A percentile compares a stretch with the other conserved stretches of the same genome.
Conservation (phyloP, 2,329 filamentous ascomycete species). For the Claviceps sp. region DNA sequence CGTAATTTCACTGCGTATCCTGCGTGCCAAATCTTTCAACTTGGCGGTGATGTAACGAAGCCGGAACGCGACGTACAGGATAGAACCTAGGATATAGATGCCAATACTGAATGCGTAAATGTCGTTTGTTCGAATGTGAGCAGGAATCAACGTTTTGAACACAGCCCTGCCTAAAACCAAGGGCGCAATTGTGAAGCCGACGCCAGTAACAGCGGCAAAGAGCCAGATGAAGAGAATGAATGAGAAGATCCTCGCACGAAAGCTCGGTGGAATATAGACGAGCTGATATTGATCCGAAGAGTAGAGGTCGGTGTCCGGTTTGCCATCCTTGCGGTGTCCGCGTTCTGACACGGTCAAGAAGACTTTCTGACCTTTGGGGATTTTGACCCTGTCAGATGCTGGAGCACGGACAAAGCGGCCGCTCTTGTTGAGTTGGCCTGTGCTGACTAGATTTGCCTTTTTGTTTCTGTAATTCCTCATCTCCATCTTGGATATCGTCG, state of each 20-base stretch:
- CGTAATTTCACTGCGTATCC: slow-evolving; percentile 11
- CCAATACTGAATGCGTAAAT: slow-evolving; percentile 93
- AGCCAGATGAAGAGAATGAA: slow-evolving; percentile 89
- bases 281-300: slow-evolving; percentile 50
- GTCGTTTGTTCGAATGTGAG: slow-evolving; percentile 69
- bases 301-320: slow-evolving; percentile 34
- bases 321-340: slow-evolving; percentile 48
- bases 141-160: slow-evolving; percentile 59
- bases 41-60: slow-evolving; percentile 24
- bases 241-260: slow-evolving; percentile 63
- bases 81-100: slow-evolving; percentile 62
- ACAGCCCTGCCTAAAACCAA: slow-evolving; percentile 72
- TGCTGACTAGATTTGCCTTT: slow-evolving; percentile 32
- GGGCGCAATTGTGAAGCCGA: slow-evolving; percentile 74
- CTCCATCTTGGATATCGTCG: slow-evolving; percentile 21
- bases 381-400: slow-evolving; percentile 86
- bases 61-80: slow-evolving; percentile 49
- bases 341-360: slow-evolving; percentile 62
- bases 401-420: slow-evolving; percentile 85
- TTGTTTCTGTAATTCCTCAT: slow-evolving; percentile 22
- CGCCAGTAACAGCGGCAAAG: slow-evolving; percentile 78
- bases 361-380: slow-evolving; percentile 69
- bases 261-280: slow-evolving; percentile 75
- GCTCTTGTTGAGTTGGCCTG: slow-evolving; percentile 47
- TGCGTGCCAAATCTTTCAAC: slow-evolving; percentile 17